phyloP scores from a whole-genome alignment of 768 basidiomycete species.

The Leccinum pellstonianum region DNA sequence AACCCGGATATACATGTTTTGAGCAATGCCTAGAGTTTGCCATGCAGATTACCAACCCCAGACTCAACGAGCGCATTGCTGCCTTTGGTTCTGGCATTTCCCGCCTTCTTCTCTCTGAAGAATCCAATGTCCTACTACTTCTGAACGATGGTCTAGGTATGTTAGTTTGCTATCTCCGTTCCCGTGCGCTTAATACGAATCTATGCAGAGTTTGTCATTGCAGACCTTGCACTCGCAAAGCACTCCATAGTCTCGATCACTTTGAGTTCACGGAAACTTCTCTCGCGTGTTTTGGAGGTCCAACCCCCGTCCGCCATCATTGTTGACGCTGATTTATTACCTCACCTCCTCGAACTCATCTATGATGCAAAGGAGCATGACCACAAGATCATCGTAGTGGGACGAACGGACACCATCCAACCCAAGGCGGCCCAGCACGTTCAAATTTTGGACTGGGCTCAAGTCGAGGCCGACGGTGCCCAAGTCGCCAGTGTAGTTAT shows the following conservation, averaged over 20 bases:
- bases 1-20: neutral
- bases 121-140: slow-evolving; percentile 70
- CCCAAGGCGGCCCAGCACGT: slow-evolving; percentile 51
- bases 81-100: slow-evolving; percentile 75
- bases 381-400: slow-evolving; percentile 69
- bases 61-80: slow-evolving; percentile 66
- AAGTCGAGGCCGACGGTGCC: slow-evolving; percentile 67
- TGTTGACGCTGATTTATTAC: slow-evolving; percentile 63
- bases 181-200: neutral
- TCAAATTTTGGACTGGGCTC: slow-evolving; percentile 62
- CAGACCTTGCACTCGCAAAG: slow-evolving; percentile 75
- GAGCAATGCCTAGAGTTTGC: neutral
- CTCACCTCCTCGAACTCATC: slow-evolving; percentile 67
- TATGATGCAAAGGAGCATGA: slow-evolving; percentile 56
- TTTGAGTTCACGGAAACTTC: slow-evolving; percentile 55
- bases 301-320: slow-evolving; percentile 76
- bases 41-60: slow-evolving; percentile 69
- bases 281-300: slow-evolving; percentile 61
- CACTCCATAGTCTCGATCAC: slow-evolving; percentile 70
- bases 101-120: slow-evolving; percentile 49
- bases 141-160: slow-evolving; percentile 78
- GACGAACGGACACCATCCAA: slow-evolving; percentile 49
- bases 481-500: slow-evolving; percentile 42
- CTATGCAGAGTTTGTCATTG: slow-evolving; percentile 67
- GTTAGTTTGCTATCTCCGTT: slow-evolving; percentile 13